A percentile compares a stretch with the other conserved stretches of the same genome.
phyloP scores from a whole-genome alignment of 2,329 filamentous ascomycete species.

The Phialocephala subalpina region DNA sequence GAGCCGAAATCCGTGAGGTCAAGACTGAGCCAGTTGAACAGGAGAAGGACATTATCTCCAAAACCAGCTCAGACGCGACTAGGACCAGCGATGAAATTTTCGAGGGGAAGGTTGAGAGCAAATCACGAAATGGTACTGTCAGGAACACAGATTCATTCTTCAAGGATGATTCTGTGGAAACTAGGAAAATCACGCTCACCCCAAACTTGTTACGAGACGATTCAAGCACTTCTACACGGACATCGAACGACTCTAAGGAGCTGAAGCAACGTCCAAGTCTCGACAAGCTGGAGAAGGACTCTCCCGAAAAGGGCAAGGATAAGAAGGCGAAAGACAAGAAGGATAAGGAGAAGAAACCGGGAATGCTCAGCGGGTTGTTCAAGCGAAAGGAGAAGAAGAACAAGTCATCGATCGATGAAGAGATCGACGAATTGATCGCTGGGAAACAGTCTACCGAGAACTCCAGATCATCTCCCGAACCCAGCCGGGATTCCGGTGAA shows the following conservation, averaged over 20 bases:
- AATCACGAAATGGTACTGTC: slow-evolving; percentile 85
- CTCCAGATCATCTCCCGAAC: slow-evolving; percentile 39
- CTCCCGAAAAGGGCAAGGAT: slow-evolving; percentile 72
- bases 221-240: slow-evolving; percentile 50
- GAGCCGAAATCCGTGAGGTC: slow-evolving; percentile 46
- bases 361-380: slow-evolving; percentile 71
- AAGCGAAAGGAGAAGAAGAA: slow-evolving; percentile 55
- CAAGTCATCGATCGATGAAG: slow-evolving; percentile 63
- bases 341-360: slow-evolving; percentile 56
- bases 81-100: slow-evolving; percentile 74
- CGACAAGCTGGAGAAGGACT: slow-evolving; percentile 77
- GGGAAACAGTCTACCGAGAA: slow-evolving; percentile 54
- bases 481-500: slow-evolving; percentile 45
- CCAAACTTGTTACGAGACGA: slow-evolving; percentile 92
- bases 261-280: slow-evolving; percentile 70
- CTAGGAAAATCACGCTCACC: slow-evolving; percentile 96
- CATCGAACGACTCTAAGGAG: slow-evolving; percentile 55
- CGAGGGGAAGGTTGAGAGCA: slow-evolving; percentile 61
- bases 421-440: slow-evolving; percentile 46
- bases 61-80: slow-evolving; percentile 46
- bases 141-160: slow-evolving; percentile 97
- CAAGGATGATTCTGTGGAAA: slow-evolving; percentile 93
- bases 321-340: slow-evolving; percentile 71
- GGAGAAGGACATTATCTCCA: slow-evolving; percentile 33
- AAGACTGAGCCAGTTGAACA: slow-evolving; percentile 34